Evolutionary conservation across 257 asterid genomes (phyloP).

Genomic region (Petrea volubilis): DNA sequence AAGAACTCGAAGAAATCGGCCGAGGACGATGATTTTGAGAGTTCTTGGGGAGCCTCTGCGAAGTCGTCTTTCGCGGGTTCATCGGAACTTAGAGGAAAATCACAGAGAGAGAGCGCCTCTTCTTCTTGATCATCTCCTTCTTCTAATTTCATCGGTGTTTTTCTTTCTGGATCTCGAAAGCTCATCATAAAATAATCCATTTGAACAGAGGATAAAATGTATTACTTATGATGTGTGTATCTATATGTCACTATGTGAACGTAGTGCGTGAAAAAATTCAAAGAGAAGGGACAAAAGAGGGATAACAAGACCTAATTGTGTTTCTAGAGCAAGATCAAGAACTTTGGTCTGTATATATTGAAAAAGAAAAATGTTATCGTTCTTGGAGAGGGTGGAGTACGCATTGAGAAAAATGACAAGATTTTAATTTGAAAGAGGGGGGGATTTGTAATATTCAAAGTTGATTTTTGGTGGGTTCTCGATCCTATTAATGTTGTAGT

Average conservation of each 20-base stretch:
- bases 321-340: conserved; percentile 14
- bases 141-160: background rate
- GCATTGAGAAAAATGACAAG: conserved; percentile 24
- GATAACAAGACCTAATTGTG: background rate
- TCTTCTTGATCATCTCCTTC: conserved; percentile 23
- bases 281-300: conserved; percentile 1
- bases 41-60: too few relatives aligned
- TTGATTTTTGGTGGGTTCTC: background rate
- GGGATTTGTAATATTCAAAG: background rate
- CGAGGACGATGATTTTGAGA: conserved; percentile 21
- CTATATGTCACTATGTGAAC: background rate
- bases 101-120: conserved; percentile 41
- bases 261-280: conserved; percentile 10
- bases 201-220: background rate
- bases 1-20: conserved; percentile 65
- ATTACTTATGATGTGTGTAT: background rate
- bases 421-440: conserved; percentile 1
- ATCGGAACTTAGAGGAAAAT: conserved; percentile 26
- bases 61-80: background rate
- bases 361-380: background rate
- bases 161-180: conserved; percentile 8
- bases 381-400: conserved; percentile 5
- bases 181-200: conserved; percentile 24
- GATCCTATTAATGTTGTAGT: background rate
- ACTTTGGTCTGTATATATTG: background rate